Evolutionary conservation across 164 flowering plant species (phyloP).

Genomic region (Annona squamosa): DNA sequence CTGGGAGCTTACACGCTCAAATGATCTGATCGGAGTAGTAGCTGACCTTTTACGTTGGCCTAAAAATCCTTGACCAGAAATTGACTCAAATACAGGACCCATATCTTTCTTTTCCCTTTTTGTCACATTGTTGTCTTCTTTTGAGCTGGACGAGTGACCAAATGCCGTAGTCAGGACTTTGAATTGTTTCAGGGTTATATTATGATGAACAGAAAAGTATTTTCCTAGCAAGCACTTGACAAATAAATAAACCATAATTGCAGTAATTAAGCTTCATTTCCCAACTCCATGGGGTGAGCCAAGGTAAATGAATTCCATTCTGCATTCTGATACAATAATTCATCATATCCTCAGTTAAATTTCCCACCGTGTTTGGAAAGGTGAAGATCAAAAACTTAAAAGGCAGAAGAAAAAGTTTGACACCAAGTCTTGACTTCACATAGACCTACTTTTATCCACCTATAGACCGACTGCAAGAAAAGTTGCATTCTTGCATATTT

Average conservation of each 20-base stretch:
- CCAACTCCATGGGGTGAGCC: no score
- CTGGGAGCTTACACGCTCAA: constrained; percentile 36
- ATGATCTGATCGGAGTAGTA: constrained; percentile 22
- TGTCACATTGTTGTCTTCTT: constrained; percentile 24
- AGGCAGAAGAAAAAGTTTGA: no score
- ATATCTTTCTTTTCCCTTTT: constrained; percentile 25
- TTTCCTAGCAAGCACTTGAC: background rate
- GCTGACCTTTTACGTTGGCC: constrained; percentile 48
- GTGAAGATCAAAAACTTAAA: no score
- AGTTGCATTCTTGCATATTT: background rate
- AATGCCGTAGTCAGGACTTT: background rate
- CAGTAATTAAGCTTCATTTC: background rate
- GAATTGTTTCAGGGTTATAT: background rate
- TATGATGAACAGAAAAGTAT: background rate
- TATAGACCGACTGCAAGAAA: no score
- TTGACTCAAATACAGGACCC: constrained; percentile 44
- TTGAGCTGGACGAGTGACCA: constrained; percentile 25
- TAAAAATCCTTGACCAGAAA: constrained; percentile 48
- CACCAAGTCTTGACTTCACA: no score
- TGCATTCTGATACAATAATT: no score
- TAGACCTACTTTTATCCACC: no score
- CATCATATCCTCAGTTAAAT: no score
- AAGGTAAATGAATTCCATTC: no score
- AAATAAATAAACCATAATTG: background rate
- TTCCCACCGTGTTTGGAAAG: no score